Percentiles rank a stretch among this genome's conserved stretches.
phyloP scores from a whole-genome alignment of 1,284 basidiomycete genomes.

The Ceratobasidium sp. region DNA sequence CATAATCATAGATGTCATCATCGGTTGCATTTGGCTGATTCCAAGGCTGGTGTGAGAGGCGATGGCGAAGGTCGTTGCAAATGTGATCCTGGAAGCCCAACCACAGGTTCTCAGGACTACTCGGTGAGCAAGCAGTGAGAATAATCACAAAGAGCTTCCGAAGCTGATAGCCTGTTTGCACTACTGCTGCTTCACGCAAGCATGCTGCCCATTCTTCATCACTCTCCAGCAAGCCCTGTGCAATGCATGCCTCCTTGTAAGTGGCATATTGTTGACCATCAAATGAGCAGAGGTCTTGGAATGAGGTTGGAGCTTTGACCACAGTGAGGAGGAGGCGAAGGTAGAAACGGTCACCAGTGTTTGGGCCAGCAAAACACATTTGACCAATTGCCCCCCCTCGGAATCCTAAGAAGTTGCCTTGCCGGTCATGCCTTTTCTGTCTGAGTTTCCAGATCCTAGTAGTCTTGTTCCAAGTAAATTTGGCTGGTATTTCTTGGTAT shows the following conservation, averaged over 20 bases:
- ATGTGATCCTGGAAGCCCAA: conserved; percentile 55
- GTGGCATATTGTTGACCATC: conserved; percentile 53
- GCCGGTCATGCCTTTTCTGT: conserved; percentile 7
- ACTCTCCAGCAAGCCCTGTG: conserved; percentile 61
- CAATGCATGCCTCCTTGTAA: conserved; percentile 61
- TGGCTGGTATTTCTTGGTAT: conserved; percentile 62
- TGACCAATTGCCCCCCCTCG: conserved; percentile 55
- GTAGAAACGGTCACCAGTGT: conserved; percentile 59
- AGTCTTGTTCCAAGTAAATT: conserved; percentile 51
- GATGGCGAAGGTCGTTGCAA: conserved; percentile 57
- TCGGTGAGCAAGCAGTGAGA: conserved; percentile 56
- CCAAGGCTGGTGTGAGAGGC: conserved; percentile 51
- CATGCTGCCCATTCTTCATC: conserved; percentile 63
- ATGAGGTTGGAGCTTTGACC: conserved; percentile 58
- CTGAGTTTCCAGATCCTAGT: conserved; percentile 52
- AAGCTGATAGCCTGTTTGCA: conserved; percentile 60
- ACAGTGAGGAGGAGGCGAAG: conserved; percentile 59
- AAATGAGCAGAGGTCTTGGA: conserved; percentile 56
- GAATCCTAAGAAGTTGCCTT: conserved; percentile 37
- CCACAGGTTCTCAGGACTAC: conserved; percentile 59
- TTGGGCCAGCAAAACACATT: conserved; percentile 58
- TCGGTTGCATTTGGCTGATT: conserved; percentile 51
- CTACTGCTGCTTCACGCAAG: conserved; percentile 60
- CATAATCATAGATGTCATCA: conserved; percentile 60
- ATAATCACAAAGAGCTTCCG: conserved; percentile 61